Percentiles rank a stretch among this genome's conserved stretches.
These are phyloP conservation scores for Protea cynaroides DNA, from an alignment of 164 flowering plant species.

Conservation along the genomic window DNA sequence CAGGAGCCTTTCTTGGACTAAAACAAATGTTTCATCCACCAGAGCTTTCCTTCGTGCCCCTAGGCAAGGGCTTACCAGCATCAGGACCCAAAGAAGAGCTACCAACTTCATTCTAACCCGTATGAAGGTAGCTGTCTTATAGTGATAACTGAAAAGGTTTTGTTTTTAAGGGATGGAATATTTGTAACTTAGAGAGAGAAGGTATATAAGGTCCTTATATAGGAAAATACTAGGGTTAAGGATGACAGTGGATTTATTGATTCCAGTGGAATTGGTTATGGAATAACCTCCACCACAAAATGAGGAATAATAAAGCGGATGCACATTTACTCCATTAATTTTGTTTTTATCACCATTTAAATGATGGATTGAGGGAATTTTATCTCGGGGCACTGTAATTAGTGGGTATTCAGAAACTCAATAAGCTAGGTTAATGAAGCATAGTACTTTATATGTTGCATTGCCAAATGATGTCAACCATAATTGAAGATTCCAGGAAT, in stretches of 20 bases:
- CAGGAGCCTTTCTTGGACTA: background rate
- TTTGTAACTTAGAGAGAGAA: background rate
- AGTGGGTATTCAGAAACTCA: conserved; percentile 8
- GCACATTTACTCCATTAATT: conserved; percentile 2
- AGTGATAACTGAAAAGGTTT: no score
- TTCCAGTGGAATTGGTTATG: conserved; percentile 1
- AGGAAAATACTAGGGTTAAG: background rate
- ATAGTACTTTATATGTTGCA: background rate
- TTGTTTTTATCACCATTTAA: conserved; percentile 1
- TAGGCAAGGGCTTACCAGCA: conserved; percentile 15
- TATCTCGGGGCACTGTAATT: background rate
- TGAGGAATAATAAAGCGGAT: conserved; percentile 7
- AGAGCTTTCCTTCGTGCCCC: conserved; percentile 10
- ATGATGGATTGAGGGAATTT: conserved; percentile 8
- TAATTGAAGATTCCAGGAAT: background rate
- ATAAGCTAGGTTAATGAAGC: background rate
- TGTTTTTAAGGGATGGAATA: no score
- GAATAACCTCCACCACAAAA: conserved; percentile 12
- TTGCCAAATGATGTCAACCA: background rate
- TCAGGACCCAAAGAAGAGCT: conserved; percentile 11
- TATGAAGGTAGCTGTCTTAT: no score
- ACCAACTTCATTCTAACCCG: conserved; percentile 13
- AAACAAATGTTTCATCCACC: background rate
- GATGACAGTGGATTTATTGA: background rate
- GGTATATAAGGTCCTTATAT: background rate